Evolutionary conservation across 2,329 filamentous ascomycete species (phyloP).

Genomic region (Arthroderma sp.): DNA sequence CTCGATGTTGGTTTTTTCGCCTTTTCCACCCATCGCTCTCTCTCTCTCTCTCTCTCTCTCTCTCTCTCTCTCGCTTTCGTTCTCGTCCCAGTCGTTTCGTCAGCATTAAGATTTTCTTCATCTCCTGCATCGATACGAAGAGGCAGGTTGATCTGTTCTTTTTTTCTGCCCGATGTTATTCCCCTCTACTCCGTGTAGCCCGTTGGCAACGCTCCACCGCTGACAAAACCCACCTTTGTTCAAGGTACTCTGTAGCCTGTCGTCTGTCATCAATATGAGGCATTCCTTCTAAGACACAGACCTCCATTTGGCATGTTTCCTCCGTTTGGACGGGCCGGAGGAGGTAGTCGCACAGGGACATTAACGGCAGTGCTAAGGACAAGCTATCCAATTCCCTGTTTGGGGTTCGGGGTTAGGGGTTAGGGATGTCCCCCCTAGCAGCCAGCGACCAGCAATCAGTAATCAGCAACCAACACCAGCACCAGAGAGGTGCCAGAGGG

Average conservation of each 20-base stretch:
- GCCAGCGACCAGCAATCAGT: no score
- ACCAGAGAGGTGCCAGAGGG: no score
- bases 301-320: background rate
- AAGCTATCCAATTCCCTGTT: background rate
- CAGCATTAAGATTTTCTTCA: constrained; percentile 3
- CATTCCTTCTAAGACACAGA: background rate
- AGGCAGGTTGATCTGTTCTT: no score
- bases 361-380: background rate
- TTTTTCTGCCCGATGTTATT: no score
- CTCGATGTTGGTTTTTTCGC: constrained; percentile 12
- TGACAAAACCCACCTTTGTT: no score
- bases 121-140: background rate
- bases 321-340: background rate
- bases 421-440: background rate
- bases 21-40: background rate
- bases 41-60: background rate
- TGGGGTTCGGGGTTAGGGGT: background rate
- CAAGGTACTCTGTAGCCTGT: no score
- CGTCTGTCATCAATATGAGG: no score
- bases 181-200: no score
- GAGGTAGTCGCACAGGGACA: background rate
- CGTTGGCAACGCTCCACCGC: no score
- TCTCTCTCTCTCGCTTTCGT: background rate
- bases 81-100: background rate
- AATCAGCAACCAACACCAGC: no score